phyloP scores from a whole-genome alignment of 2,329 filamentous ascomycete genomes.

The Pochonia chlamydosporia region DNA sequence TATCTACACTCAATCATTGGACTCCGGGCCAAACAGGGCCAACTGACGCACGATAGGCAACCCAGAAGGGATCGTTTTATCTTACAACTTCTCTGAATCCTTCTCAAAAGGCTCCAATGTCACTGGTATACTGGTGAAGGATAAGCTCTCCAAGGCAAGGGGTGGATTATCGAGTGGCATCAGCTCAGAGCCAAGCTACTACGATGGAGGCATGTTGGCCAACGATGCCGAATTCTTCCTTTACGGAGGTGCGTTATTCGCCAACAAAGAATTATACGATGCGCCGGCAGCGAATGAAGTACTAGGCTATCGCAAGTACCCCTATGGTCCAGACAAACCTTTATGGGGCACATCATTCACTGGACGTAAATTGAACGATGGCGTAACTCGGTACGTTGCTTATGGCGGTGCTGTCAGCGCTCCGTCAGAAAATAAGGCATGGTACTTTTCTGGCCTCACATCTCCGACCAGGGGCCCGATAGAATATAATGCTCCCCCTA shows the following conservation, averaged over 20 bases:
- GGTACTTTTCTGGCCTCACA: conserved; percentile 63
- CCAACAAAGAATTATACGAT: conserved; percentile 25
- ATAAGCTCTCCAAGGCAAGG: conserved; percentile 38
- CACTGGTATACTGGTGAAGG: conserved; percentile 40
- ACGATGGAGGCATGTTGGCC: conserved; percentile 58
- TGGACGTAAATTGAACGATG: conserved; percentile 31
- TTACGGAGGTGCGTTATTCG: conserved; percentile 52
- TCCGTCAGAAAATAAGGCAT: conserved; percentile 65
- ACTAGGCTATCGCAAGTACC: conserved; percentile 45
- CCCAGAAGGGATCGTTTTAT: conserved; percentile 45
- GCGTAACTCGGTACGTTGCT: conserved; percentile 55
- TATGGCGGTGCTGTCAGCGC: conserved; percentile 59
- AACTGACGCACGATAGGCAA: conserved; percentile 37
- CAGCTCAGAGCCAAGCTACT: conserved; percentile 49
- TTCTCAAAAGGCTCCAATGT: conserved; percentile 49
- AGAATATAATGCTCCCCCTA: conserved; percentile 23
- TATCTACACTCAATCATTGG: background rate
- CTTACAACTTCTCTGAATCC: conserved; percentile 50
- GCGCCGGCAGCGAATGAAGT: conserved; percentile 37
- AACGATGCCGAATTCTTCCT: conserved; percentile 59
- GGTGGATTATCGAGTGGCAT: conserved; percentile 44
- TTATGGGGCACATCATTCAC: conserved; percentile 39
- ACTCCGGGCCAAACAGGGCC: background rate
- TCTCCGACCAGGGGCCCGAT: conserved; percentile 45
- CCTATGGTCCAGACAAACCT: conserved; percentile 41